Evolutionary conservation across 768 basidiomycete species (phyloP).

Genomic region (Punctularia strigosozonata): DNA sequence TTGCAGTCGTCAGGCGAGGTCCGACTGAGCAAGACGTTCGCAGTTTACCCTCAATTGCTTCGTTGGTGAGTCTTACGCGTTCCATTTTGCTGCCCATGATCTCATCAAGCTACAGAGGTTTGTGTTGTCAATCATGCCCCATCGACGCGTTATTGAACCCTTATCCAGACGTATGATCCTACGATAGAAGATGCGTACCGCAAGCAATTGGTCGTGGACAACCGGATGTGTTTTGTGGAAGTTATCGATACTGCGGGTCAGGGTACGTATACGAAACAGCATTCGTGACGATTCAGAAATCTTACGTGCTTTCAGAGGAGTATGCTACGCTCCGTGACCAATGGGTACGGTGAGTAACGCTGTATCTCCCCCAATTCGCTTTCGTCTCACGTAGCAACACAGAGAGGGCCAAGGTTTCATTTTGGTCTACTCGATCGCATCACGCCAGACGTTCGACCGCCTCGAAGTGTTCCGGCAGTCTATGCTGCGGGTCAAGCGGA

Average conservation of each 20-base stretch:
- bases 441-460: conserved; percentile 84
- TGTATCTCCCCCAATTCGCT: conserved; percentile 5
- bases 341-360: conserved; percentile 78
- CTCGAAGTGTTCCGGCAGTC: conserved; percentile 85
- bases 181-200: conserved; percentile 98
- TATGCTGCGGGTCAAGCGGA: conserved; percentile 80
- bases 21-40: no score
- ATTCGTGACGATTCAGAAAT: background rate
- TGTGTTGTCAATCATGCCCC: conserved; percentile 9
- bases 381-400: conserved; percentile 8
- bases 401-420: conserved; percentile 98
- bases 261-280: conserved; percentile 46
- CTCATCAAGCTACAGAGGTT: conserved; percentile 36
- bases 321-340: conserved; percentile 94
- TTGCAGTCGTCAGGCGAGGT: no score
- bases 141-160: conserved; percentile 9
- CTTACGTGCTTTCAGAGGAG: conserved; percentile 53
- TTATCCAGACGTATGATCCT: conserved; percentile 80
- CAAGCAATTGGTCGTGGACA: conserved; percentile 90
- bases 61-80: conserved; percentile 54
- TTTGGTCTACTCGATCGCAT: conserved; percentile 92
- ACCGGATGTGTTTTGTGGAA: conserved; percentile 91
- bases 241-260: conserved; percentile 97
- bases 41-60: conserved; percentile 95
- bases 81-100: background rate